Evolutionary conservation across 23 red algal genomes (phyloP).

Genomic region (Gracilaria domingensis): DNA sequence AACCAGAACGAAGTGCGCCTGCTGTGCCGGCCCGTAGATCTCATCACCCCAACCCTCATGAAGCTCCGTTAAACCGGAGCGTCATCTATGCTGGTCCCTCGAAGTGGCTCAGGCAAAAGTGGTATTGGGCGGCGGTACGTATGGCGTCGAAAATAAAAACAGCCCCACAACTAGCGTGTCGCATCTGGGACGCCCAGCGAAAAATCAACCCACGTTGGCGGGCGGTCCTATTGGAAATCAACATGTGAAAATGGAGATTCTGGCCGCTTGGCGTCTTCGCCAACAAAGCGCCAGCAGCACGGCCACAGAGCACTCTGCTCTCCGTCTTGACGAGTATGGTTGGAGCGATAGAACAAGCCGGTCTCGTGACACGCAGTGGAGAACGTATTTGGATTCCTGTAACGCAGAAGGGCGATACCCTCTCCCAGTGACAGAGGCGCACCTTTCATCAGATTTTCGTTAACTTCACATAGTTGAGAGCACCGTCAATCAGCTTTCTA

Average conservation of each 20-base stretch:
- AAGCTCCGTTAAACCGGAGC: slow-evolving; percentile 13
- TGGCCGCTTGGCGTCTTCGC: no score
- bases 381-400: no score
- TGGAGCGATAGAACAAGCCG: no score
- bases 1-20: background rate
- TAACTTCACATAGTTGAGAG: no score
- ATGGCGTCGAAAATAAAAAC: background rate
- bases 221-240: background rate
- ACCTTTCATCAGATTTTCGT: no score
- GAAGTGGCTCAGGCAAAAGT: slow-evolving; percentile 8
- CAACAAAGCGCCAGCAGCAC: no score
- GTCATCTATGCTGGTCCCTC: slow-evolving; percentile 36
- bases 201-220: background rate
- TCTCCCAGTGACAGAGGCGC: no score
- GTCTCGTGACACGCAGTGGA: no score
- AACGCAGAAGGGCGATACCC: no score
- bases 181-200: slow-evolving; percentile 12
- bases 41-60: slow-evolving; percentile 26
- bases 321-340: no score
- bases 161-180: background rate
- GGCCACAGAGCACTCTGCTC: no score
- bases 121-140: background rate
- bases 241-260: background rate
- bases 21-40: slow-evolving; percentile 18
- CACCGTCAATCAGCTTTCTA: no score